These are phyloP conservation scores for Gypsophila paniculata DNA, from an alignment of 179 eudicot genomes.

Conservation along the genomic window DNA sequence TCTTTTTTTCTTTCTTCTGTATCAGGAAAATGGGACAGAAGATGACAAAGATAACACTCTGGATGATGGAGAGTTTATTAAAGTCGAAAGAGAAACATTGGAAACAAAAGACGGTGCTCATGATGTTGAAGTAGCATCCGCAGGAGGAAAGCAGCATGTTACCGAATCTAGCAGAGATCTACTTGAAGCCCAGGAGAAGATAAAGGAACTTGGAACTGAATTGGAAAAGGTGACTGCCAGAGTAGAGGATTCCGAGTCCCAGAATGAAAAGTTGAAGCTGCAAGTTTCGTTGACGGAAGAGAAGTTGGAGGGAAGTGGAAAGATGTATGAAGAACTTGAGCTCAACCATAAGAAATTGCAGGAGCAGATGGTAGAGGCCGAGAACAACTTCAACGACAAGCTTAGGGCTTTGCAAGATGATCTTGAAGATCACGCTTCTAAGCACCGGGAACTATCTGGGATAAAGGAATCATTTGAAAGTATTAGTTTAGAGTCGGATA, in stretches of 20 bases:
- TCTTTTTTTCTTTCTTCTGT: background rate
- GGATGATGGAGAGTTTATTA: conserved; percentile 84
- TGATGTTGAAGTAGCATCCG: conserved; percentile 30
- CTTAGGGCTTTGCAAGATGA: conserved; percentile 60
- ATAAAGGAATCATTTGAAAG: conserved; percentile 66
- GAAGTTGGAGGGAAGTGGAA: conserved; percentile 49
- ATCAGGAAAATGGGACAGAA: conserved; percentile 44
- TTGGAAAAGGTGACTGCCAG: conserved; percentile 49
- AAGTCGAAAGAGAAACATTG: conserved; percentile 72
- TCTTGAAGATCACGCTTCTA: conserved; percentile 55
- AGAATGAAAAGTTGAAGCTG: conserved; percentile 50
- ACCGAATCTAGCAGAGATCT: conserved; percentile 52
- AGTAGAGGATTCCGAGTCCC: conserved; percentile 61
- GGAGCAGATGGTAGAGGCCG: conserved; percentile 48
- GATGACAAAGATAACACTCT: conserved; percentile 61
- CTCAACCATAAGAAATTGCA: conserved; percentile 55
- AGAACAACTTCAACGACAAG: conserved; percentile 53
- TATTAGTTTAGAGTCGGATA: conserved; percentile 62
- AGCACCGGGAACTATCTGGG: conserved; percentile 59
- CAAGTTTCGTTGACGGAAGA: conserved; percentile 42
- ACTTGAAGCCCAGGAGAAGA: conserved; percentile 72
- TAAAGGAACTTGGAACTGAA: conserved; percentile 66
- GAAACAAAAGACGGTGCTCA: conserved; percentile 41
- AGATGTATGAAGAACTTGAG: conserved; percentile 59
- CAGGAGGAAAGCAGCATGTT: conserved; percentile 29